phyloP scores from a whole-genome alignment of 129 eudicot genomes.

The Artemisia annua region DNA sequence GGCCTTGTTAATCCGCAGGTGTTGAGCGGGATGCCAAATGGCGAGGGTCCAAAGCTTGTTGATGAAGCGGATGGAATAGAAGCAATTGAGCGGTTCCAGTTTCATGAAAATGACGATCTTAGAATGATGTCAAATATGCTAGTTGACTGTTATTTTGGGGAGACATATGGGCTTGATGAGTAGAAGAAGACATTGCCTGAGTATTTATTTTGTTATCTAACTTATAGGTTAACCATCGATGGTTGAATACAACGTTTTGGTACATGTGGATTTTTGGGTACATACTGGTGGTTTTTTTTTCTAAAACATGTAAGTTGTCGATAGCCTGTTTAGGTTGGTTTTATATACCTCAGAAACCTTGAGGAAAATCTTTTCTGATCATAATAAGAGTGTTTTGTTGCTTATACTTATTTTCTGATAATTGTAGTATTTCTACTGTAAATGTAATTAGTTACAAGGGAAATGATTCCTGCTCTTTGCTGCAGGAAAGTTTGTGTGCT shows the following conservation, averaged over 20 bases:
- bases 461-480: too few species aligned
- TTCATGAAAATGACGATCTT: constrained; percentile 86
- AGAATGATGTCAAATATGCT: constrained; percentile 78
- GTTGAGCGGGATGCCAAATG: constrained; percentile 90
- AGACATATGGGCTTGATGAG: constrained; percentile 75
- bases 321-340: constrained; percentile 3
- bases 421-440: too few species aligned
- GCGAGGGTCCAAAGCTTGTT: constrained; percentile 86
- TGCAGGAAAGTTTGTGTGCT: too few species aligned
- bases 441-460: too few species aligned
- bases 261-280: not conserved
- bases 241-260: constrained; percentile 15
- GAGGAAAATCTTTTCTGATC: too few species aligned
- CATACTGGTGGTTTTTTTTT: constrained; percentile 1
- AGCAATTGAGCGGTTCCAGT: constrained; percentile 87
- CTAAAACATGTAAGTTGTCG: constrained; percentile 7
- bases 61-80: constrained; percentile 95
- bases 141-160: constrained; percentile 88
- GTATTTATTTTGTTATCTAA: constrained; percentile 16
- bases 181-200: constrained; percentile 20
- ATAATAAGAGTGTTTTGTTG: not conserved
- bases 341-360: not conserved
- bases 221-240: constrained; percentile 18
- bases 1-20: constrained; percentile 42
- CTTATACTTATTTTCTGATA: not conserved